Conservation (phyloP, 2,329 filamentous ascomycete genomes). For the Phialophora expanda region DNA sequence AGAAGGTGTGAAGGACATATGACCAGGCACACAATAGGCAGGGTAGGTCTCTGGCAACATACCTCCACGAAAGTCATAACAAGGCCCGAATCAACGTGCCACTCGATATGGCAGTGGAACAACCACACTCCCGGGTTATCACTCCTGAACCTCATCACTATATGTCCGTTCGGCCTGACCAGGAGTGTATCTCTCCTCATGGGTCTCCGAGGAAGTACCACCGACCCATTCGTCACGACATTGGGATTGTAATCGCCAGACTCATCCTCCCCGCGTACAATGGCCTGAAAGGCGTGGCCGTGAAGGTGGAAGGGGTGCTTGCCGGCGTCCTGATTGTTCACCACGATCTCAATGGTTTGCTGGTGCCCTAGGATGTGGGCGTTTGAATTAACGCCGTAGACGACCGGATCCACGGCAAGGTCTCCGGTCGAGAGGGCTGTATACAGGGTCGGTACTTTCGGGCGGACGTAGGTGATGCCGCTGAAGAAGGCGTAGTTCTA, state of each 20-base stretch:
- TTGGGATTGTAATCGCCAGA: constrained; percentile 45
- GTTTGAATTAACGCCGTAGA: constrained; percentile 72
- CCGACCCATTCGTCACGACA: constrained; percentile 38
- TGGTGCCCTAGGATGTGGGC: constrained; percentile 70
- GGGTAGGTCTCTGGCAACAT: not conserved
- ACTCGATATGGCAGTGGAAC: constrained; percentile 59
- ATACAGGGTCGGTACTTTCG: constrained; percentile 81
- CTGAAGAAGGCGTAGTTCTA: constrained; percentile 66
- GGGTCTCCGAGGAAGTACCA: constrained; percentile 46
- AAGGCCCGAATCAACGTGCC: constrained; percentile 60
- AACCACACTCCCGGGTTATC: constrained; percentile 60
- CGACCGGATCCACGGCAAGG: constrained; percentile 59
- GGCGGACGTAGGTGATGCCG: constrained; percentile 73
- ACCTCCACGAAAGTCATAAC: constrained; percentile 58
- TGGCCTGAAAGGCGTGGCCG: constrained; percentile 73
- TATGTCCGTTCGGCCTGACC: constrained; percentile 60
- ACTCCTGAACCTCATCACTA: constrained; percentile 61
- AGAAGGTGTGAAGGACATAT: constrained; percentile 39
- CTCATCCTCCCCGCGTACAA: constrained; percentile 43
- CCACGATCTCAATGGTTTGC: constrained; percentile 49
- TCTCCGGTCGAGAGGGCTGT: constrained; percentile 69
- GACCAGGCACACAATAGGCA: not conserved
- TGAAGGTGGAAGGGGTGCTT: constrained; percentile 73
- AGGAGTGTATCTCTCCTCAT: constrained; percentile 62
- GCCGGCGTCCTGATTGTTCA: constrained; percentile 53